Conservation (phyloP, 2,329 filamentous ascomycete species). For the Monilinia fructicola region DNA sequence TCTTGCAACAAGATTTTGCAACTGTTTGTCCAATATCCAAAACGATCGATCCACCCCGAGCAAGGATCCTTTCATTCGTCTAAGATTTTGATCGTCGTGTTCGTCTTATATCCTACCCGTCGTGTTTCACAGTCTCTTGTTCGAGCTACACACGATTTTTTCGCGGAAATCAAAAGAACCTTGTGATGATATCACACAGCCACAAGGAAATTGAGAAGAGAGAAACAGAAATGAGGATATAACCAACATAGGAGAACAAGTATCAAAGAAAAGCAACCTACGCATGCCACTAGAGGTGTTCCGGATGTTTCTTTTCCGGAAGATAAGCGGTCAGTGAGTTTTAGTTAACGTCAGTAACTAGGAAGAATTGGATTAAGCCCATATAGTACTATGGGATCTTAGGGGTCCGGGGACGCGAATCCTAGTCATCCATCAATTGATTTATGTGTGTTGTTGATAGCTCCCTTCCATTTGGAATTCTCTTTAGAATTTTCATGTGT, state of each 20-base stretch:
- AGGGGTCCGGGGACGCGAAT: neutral
- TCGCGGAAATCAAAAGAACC: neutral
- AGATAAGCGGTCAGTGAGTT: neutral
- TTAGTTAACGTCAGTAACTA: neutral
- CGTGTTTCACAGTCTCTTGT: slow-evolving; percentile 7
- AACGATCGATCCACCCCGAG: neutral
- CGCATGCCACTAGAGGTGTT: slow-evolving; percentile 3
- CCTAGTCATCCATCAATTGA: neutral
- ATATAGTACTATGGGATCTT: neutral
- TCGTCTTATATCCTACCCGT: slow-evolving; percentile 10
- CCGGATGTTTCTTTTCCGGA: slow-evolving; percentile 15
- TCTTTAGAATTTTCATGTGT: neutral
- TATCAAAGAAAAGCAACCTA: slow-evolving; percentile 6
- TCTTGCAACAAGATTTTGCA: neutral
- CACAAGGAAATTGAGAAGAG: neutral
- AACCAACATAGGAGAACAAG: neutral
- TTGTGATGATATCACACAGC: slow-evolving; percentile 8
- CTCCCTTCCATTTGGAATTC: neutral
- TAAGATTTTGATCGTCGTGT: slow-evolving; percentile 3
- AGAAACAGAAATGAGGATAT: neutral
- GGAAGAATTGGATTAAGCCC: neutral
- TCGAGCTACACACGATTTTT: neutral
- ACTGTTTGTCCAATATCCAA: slow-evolving; percentile 7
- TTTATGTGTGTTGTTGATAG: neutral
- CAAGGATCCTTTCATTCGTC: neutral